A percentile compares a stretch with the other conserved stretches of the same genome.
Conservation (phyloP, 2,329 filamentous ascomycete species). For the Phialophora tarda region DNA sequence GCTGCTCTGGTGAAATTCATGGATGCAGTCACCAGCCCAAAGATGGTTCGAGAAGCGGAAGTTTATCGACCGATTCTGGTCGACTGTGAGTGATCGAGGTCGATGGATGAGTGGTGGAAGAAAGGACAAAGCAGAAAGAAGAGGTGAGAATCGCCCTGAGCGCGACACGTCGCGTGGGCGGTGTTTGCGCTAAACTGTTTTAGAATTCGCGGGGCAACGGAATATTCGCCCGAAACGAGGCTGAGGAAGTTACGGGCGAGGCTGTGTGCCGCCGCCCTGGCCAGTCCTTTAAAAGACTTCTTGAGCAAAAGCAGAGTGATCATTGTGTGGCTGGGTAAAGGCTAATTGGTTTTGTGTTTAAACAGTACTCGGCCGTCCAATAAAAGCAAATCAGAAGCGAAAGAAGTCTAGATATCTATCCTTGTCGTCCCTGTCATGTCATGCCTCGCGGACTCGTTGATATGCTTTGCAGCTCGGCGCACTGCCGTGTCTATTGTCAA, state of each 20-base stretch:
- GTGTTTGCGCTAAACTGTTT: neutral
- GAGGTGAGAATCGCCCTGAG: constrained; percentile 5
- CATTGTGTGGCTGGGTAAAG: neutral
- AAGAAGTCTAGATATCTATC: neutral
- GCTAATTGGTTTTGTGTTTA: neutral
- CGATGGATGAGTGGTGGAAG: constrained; percentile 14
- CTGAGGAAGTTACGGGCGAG: neutral
- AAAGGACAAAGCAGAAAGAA: constrained; percentile 19
- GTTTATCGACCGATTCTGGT: constrained; percentile 18
- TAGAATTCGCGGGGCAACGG: neutral
- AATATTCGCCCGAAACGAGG: neutral
- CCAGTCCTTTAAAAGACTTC: neutral
- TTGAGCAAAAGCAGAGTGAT: neutral
- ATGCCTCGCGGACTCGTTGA: neutral
- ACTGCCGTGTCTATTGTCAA: neutral
- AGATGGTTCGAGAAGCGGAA: constrained; percentile 22
- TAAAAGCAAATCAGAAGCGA: neutral
- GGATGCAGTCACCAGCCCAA: constrained; percentile 30
- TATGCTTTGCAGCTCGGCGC: neutral
- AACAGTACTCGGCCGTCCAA: neutral
- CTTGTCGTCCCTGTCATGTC: neutral
- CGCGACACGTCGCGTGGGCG: neutral
- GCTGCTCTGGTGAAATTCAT: constrained; percentile 20
- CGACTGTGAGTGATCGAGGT: constrained; percentile 11
- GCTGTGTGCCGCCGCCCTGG: neutral